Conservation (phyloP, 441 rosid genomes). For the Erodium trifolium region DNA sequence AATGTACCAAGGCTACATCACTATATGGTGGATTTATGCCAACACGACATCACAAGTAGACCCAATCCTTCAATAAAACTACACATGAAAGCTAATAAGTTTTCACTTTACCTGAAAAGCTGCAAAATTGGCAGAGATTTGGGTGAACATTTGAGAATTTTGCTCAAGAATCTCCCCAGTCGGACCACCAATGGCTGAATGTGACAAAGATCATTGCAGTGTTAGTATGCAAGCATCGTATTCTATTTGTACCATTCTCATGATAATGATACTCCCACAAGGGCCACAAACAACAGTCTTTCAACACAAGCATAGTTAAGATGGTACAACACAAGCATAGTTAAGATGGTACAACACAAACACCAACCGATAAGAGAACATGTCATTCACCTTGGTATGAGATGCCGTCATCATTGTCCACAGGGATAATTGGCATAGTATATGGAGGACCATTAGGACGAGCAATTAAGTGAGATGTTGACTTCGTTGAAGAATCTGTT, state of each 20-base stretch:
- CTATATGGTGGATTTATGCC: too few species aligned
- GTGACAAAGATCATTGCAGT: slow-evolving; percentile 7
- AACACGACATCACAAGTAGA: too few species aligned
- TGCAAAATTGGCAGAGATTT: slow-evolving; percentile 63
- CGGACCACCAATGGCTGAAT: slow-evolving; percentile 71
- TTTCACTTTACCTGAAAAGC: slow-evolving; percentile 53
- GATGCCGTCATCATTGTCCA: slow-evolving; percentile 71
- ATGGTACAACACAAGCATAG: too few species aligned
- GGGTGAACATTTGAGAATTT: slow-evolving; percentile 67
- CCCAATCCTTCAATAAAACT: too few species aligned
- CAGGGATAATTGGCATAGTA: slow-evolving; percentile 51
- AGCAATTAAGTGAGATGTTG: slow-evolving; percentile 58
- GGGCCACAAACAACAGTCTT: too few species aligned
- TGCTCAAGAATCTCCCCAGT: slow-evolving; percentile 81
- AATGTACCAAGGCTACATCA: too few species aligned
- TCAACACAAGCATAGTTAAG: too few species aligned
- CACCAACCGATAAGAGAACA: not conserved
- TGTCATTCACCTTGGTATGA: slow-evolving; percentile 49
- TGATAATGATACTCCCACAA: too few species aligned
- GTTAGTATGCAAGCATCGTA: slow-evolving; percentile 6
- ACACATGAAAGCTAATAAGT: not conserved
- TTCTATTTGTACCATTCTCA: too few species aligned
- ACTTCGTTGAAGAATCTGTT: slow-evolving; percentile 54
- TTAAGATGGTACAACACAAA: not conserved
- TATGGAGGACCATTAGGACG: slow-evolving; percentile 69